Percentiles rank a stretch among this genome's conserved stretches.
These are phyloP conservation scores for Blastocystis sp. DNA, from an alignment of 352 stramenopile species.

Conservation along the genomic window DNA sequence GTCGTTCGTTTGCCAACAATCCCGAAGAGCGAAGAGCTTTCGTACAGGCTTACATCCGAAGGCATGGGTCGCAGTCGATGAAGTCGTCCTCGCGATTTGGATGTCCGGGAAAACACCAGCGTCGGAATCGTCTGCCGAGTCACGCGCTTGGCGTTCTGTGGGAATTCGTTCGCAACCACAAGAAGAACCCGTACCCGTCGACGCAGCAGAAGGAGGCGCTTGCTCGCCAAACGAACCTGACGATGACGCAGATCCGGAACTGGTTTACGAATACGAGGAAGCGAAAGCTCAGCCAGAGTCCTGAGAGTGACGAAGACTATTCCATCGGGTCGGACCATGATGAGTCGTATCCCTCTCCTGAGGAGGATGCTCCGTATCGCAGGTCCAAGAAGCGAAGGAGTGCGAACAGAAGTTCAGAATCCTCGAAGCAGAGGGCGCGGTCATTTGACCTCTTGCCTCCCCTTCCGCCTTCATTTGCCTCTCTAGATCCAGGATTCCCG, in stretches of 20 bases:
- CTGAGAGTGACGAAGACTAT: constrained; percentile 69
- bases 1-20: background rate
- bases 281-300: constrained; percentile 38
- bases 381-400: background rate
- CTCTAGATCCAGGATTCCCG: too few relatives aligned
- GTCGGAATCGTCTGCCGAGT: constrained; percentile 34
- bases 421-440: background rate
- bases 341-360: constrained; percentile 9
- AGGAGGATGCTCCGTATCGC: background rate
- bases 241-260: constrained; percentile 60
- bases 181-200: constrained; percentile 47
- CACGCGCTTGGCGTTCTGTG: constrained; percentile 30
- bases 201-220: constrained; percentile 56
- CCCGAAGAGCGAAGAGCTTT: background rate
- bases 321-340: constrained; percentile 4
- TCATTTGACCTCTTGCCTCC: background rate
- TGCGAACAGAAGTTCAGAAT: background rate
- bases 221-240: constrained; percentile 43
- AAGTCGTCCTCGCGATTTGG: background rate
- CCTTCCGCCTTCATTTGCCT: background rate
- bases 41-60: background rate
- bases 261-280: constrained; percentile 72
- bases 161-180: constrained; percentile 37
- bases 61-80: background rate
- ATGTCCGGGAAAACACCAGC: background rate